Percentiles rank a stretch among this genome's conserved stretches.
Conservation (phyloP, 495 filamentous ascomycete species). For the Podospora pseudoanserina region DNA sequence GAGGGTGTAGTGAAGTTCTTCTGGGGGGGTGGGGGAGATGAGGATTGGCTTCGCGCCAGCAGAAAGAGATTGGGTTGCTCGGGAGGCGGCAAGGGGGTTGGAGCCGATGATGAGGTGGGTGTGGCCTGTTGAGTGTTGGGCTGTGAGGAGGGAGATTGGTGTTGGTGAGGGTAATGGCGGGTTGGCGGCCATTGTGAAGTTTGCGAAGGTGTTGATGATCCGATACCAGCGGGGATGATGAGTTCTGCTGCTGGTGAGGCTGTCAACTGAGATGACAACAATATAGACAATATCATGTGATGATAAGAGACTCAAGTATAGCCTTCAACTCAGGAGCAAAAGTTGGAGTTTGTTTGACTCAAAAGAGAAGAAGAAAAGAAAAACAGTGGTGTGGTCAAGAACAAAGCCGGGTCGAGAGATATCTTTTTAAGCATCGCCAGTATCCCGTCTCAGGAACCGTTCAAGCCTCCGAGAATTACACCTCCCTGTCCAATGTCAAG, state of each 20-base stretch:
- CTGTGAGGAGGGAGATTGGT: constrained; percentile 64
- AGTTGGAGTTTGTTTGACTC: background rate
- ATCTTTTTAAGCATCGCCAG: background rate
- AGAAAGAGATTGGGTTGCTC: constrained; percentile 74
- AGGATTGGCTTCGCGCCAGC: constrained; percentile 84
- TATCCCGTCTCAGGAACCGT: background rate
- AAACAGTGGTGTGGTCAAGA: background rate
- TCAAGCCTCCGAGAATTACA: background rate
- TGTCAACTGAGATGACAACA: background rate
- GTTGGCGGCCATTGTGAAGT: background rate
- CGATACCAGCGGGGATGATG: background rate
- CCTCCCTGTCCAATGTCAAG: background rate
- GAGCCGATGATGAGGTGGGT: constrained; percentile 83
- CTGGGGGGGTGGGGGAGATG: constrained; percentile 63
- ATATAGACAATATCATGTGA: background rate
- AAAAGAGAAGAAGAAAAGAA: background rate
- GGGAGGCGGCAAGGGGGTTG: constrained; percentile 78
- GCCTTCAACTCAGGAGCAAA: background rate
- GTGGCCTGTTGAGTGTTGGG: constrained; percentile 69
- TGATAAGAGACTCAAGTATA: background rate
- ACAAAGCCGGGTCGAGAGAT: background rate
- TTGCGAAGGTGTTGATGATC: background rate
- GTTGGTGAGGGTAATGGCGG: background rate
- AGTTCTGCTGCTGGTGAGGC: background rate
- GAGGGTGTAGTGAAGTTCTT: constrained; percentile 66